Base-by-base conservation (phyloP, 192 early-diverging fungal genomes). In the Coemansia sp. region DNA sequence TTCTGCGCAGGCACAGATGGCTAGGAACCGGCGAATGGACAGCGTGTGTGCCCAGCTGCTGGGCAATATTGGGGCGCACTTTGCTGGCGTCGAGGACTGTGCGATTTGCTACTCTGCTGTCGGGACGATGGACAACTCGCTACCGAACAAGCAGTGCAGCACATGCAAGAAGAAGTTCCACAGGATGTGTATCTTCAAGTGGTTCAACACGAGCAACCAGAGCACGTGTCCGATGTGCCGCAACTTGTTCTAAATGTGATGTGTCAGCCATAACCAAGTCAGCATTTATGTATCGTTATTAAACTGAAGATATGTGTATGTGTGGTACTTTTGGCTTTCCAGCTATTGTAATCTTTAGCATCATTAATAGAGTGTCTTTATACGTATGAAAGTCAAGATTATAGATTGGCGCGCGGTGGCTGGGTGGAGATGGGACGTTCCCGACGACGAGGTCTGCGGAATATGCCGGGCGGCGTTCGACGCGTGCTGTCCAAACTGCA, bases 81-180 rank as follows among this genome's bases (percentile, higher is more conserved):
- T 98, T 79, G 87, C 91, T 38, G 96, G 95, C n/a, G 88, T 95
- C 33, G 96, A 97, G 62, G 94, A 97, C 67, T 99, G 96, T 64
- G 86, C 91, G 2, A 98, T 99, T 64, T 98, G 95, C 79, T 99
- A 98, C 67, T 96, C 93, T 21, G 88, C 97, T 45, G 91, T 99
- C 15, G 90, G 92, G 34, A 82, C 91, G 3, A 78, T 90, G 53
- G 95, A 97, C 72, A 81, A 87, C 51, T 85, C 87, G 14, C 66
- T 97, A 50, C 97, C 97, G 9, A 88, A 71, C 51, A 94, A 94
- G 73, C 85, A 86, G 43, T 99, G 97, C 77, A 75, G 80, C 40
- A 96, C 93, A 0, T 99, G 97, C 70, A 96, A 97, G 69, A 87
- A 99, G 67, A 83, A 85, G 56, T 99, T 95, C 85, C 97, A 99